Evolutionary conservation across 2,329 filamentous ascomycete genomes (phyloP), one percentile per base, ranked within the genome.

Genomic region (Ciborinia camelliae): DNA sequence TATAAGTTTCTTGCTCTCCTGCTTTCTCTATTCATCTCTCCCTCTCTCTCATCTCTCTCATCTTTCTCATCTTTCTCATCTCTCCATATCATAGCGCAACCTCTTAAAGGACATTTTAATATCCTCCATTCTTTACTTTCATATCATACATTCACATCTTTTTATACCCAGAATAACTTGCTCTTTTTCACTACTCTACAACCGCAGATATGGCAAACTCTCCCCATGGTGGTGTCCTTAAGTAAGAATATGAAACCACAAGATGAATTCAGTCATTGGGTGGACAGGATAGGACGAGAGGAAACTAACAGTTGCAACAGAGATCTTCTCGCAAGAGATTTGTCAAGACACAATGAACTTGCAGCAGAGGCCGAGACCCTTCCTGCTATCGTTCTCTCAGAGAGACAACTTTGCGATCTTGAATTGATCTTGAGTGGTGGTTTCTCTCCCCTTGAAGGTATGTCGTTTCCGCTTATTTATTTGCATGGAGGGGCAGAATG

Each of bases 361-460:
- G 81, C 82, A 64, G 86, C 85, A 54, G 95, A 99, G 81, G 90
- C 94, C 50, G 93, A 97, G 83, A 89, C 77, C 39, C 87, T 98
- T 53, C 91, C 92, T 45, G 90, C 94, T 45, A 84, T 99, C 71
- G 81, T 90, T 66, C 87, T 99, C 71, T 90, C 86, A 60, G 95
- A 99, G 84, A 89, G 95, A 75, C 95, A 99, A 81, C 88, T 99
- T 58, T 99, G 95, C 81, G 95, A 99, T 84, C 85, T 99, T 71
- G 95, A 99, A 81, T 81, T 99, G 79, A 92, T 99, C 75, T 88
- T 99, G 79, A 98, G 92, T 79, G 95, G 95, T 77, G 95, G 95
- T 71, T 99, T 99, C 83, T 97, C 93, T 70, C 95, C 95, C 66
- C 86, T 99, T 48, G 94, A 99, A 86, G 95, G 93, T 96, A 74